Evolutionary conservation across 2,329 filamentous ascomycete genomes (phyloP).

Genomic region (Penicillium palitans): DNA sequence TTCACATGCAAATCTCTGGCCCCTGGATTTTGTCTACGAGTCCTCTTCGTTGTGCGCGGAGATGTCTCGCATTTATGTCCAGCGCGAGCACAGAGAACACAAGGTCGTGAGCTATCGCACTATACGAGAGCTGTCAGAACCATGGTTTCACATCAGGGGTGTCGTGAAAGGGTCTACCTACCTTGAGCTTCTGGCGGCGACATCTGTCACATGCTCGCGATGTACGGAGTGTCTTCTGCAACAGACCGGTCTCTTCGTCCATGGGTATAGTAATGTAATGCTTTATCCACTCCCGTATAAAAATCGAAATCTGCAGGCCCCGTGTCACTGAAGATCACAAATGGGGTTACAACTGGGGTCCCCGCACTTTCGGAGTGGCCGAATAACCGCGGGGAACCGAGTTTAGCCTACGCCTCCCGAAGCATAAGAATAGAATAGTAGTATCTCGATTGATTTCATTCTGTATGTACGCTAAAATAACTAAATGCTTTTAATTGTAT

Average conservation of each 20-base stretch:
- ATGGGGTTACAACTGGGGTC: background rate
- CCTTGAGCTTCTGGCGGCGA: constrained; percentile 37
- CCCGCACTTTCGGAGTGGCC: background rate
- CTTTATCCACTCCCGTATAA: background rate
- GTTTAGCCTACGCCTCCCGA: background rate
- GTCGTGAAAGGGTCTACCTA: background rate
- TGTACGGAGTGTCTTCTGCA: constrained; percentile 5
- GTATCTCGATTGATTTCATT: background rate
- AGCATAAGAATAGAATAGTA: background rate
- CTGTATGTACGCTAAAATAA: background rate
- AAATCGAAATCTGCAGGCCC: background rate
- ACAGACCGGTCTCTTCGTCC: background rate
- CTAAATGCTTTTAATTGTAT: background rate
- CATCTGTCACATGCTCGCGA: constrained; percentile 23
- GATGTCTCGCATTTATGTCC: constrained; percentile 21
- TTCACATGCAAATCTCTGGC: background rate
- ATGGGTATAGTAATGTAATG: background rate
- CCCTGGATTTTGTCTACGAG: background rate
- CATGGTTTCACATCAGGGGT: constrained; percentile 37
- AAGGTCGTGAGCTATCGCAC: constrained; percentile 56
- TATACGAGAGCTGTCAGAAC: background rate
- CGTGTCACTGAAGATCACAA: background rate
- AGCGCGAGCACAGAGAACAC: constrained; percentile 20
- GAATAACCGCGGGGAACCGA: constrained; percentile 2
- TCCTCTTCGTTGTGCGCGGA: constrained; percentile 1